phyloP scores from a whole-genome alignment of 352 stramenopile genomes.

The Phytophthora citricola region DNA sequence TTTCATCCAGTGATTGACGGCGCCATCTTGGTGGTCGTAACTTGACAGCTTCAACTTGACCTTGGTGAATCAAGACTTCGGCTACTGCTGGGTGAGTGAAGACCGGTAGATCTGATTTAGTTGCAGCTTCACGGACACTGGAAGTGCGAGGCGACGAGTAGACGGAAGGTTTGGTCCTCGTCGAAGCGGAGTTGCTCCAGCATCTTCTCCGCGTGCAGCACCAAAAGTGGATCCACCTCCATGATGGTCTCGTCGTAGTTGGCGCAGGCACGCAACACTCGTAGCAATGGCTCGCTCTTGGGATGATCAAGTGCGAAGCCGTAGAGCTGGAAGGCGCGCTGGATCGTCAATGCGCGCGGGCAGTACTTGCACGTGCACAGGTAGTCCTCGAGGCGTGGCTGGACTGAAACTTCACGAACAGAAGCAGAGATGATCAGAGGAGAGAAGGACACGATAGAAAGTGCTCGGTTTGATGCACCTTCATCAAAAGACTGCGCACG shows the following conservation, averaged over 20 bases:
- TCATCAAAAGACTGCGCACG: slow-evolving; percentile 31
- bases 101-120: background rate
- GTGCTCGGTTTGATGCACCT: slow-evolving; percentile 10
- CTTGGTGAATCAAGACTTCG: background rate
- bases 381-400: slow-evolving; percentile 53
- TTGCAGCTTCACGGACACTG: slow-evolving; percentile 19
- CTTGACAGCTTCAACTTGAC: slow-evolving; percentile 9
- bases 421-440: slow-evolving; percentile 3
- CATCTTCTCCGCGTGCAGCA: slow-evolving; percentile 59
- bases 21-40: background rate
- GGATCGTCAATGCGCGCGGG: slow-evolving; percentile 53
- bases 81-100: background rate
- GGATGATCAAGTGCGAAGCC: slow-evolving; percentile 44
- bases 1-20: slow-evolving; percentile 11
- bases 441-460: slow-evolving; percentile 3
- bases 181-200: slow-evolving; percentile 49
- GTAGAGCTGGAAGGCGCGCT: slow-evolving; percentile 54
- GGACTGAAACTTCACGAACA: slow-evolving; percentile 8
- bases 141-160: slow-evolving; percentile 53
- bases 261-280: slow-evolving; percentile 63
- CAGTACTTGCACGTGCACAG: slow-evolving; percentile 73
- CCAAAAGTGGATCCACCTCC: slow-evolving; percentile 46
- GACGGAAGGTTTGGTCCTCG: slow-evolving; percentile 68
- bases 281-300: slow-evolving; percentile 44
- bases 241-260: slow-evolving; percentile 78